Evolutionary conservation across 2,329 filamentous ascomycete species (phyloP), one percentile per base, ranked within the genome.

Genomic region (Aspergillus alliaceus): DNA sequence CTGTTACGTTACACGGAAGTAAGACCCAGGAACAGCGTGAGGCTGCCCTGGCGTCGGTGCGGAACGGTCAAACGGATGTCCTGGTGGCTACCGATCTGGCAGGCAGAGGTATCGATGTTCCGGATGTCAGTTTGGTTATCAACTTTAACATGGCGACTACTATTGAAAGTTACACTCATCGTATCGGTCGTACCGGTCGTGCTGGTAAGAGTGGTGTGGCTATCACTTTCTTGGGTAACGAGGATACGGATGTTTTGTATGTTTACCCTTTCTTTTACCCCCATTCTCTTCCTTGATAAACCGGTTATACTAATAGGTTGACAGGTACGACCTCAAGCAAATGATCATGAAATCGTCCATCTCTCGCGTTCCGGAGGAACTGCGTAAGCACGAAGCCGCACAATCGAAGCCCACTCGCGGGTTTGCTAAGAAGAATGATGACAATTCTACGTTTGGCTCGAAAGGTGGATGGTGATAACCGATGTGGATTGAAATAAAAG

Each of bases 1-100:
- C 89, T 7, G 93, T 96, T 67, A 97, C 93, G 0, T 80, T 99
- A 31, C 95, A 99, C 78, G 93, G 95, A 61, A 91, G 87, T 79
- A 99, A 99, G 77, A 96, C 93, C 0, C 95, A 99, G 77, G 95
- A 98, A 59, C 95, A 99, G 83, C 88, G 95, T 82, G 95, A 99
- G 77, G 90, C 91, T 2, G 93, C 95, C 0, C 84, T 99, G 29
- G 87, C 86, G 14, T 90, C 90, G n/a, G 83, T 99, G 25, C 90
- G 93, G 34, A 86, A 86, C 42, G 92, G 92, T 32, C 79, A 85
- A 51, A 90, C 90, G 0, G 89, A 96, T 61, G 90, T 99, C 1
- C 85, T 99, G 35, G 95, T 99, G 52, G 95, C 95, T 1, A 99
- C 95, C 1, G 95, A 99, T 77, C 80, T 99, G 56, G 95, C 95